These are phyloP conservation scores for Gossypium stocksii DNA, from an alignment of 345 rosid genomes.

Conservation along the genomic window DNA sequence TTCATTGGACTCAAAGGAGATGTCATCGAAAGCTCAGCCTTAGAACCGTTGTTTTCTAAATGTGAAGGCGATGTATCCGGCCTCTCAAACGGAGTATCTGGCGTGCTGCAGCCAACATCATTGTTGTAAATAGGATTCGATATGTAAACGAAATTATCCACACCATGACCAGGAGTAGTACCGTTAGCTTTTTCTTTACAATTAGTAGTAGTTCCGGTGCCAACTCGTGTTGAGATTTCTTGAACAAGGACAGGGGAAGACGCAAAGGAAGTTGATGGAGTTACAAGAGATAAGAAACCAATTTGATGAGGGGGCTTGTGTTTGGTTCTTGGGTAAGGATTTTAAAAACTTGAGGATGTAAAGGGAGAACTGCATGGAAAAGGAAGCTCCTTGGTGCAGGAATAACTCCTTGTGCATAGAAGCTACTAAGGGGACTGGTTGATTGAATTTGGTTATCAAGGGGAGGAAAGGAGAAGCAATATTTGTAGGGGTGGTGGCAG, in stretches of 20 bases:
- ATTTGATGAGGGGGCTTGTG: constrained; percentile 28
- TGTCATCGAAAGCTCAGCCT: constrained; percentile 13
- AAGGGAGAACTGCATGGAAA: constrained; percentile 30
- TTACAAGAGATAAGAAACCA: constrained; percentile 32
- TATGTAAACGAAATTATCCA: constrained; percentile 55
- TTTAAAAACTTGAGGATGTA: constrained; percentile 22
- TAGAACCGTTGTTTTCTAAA: constrained; percentile 38
- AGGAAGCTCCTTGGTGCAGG: constrained; percentile 48
- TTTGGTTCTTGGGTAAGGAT: constrained; percentile 23
- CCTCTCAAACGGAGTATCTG: constrained; percentile 66
- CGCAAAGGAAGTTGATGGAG: constrained; percentile 22
- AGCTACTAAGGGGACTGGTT: constrained; percentile 38
- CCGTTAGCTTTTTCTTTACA: neutral
- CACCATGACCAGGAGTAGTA: too few relatives aligned
- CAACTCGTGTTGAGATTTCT: constrained; percentile 26
- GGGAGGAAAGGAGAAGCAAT: constrained; percentile 19
- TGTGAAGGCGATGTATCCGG: constrained; percentile 24
- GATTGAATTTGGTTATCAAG: constrained; percentile 19
- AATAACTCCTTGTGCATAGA: constrained; percentile 63
- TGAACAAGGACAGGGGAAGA: constrained; percentile 11
- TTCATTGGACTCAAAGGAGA: constrained; percentile 71
- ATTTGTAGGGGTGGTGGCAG: constrained; percentile 6
- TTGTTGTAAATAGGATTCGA: constrained; percentile 84
- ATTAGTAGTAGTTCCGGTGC: neutral
- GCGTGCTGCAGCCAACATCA: constrained; percentile 29